Conservation (phyloP, 495 filamentous ascomycete species). For the Penicillium fimorum region DNA sequence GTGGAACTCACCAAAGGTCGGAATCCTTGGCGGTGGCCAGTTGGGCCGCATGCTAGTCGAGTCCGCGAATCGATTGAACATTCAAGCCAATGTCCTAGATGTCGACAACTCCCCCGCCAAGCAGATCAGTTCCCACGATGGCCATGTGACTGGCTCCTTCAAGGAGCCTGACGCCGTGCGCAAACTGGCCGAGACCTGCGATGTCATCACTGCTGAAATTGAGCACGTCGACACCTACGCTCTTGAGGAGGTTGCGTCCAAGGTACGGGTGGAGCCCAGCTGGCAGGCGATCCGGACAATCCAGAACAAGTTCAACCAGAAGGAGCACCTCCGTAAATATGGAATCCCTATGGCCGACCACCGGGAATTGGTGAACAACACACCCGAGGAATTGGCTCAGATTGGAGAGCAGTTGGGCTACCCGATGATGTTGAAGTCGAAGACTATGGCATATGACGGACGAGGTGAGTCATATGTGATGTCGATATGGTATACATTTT, state of each 20-base stretch:
- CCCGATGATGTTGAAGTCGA: slow-evolving; percentile 93
- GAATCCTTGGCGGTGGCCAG: slow-evolving; percentile 76
- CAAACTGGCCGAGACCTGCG: slow-evolving; percentile 71
- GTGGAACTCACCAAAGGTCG: slow-evolving; percentile 56
- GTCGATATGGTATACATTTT: not conserved
- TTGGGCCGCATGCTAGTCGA: slow-evolving; percentile 96
- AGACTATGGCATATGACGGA: slow-evolving; percentile 92
- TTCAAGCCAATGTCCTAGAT: slow-evolving; percentile 79
- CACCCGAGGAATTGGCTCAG: slow-evolving; percentile 57
- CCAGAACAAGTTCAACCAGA: slow-evolving; percentile 95
- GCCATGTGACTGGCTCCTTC: slow-evolving; percentile 83
- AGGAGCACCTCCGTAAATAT: slow-evolving; percentile 68
- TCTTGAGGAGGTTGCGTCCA: slow-evolving; percentile 76
- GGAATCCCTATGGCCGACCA: slow-evolving; percentile 71
- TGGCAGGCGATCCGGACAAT: slow-evolving; percentile 89
- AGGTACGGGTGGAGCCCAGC: slow-evolving; percentile 71
- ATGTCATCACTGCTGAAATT: slow-evolving; percentile 93
- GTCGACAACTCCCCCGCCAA: slow-evolving; percentile 78
- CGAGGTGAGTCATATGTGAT: slow-evolving; percentile 47
- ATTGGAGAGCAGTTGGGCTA: slow-evolving; percentile 68
- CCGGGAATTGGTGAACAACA: slow-evolving; percentile 53
- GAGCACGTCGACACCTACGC: slow-evolving; percentile 94
- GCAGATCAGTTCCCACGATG: slow-evolving; percentile 74
- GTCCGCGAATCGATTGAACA: slow-evolving; percentile 80
- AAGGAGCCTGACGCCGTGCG: slow-evolving; percentile 73